A percentile compares a stretch with the other conserved stretches of the same genome.
phyloP scores from a whole-genome alignment of 176 grass and related monocot species.

The Aegilops speltoides region DNA sequence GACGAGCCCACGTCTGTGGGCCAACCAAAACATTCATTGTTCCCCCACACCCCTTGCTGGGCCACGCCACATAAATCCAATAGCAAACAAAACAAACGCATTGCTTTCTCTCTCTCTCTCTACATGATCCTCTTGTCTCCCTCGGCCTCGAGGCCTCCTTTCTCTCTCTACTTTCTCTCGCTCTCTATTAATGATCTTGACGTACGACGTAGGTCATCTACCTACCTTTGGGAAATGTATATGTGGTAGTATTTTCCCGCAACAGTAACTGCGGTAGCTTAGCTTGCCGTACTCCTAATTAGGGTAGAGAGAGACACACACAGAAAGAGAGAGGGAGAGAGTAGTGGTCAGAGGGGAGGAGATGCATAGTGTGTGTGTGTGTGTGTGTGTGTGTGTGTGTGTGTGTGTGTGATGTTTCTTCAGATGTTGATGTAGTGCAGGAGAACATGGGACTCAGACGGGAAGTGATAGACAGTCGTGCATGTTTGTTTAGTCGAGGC shows the following conservation, averaged over 20 bases:
- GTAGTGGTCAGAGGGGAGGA: not conserved
- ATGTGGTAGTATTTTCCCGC: not conserved
- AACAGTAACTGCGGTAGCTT: not conserved
- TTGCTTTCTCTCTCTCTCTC: not conserved
- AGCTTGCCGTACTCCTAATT: not conserved
- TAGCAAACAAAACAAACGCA: slow-evolving; percentile 14
- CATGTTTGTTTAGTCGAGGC: slow-evolving; percentile 7
- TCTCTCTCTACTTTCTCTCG: not conserved
- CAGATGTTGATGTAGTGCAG: slow-evolving; percentile 24
- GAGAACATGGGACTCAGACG: slow-evolving; percentile 29
- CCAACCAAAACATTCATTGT: slow-evolving; percentile 28
- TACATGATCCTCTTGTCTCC: slow-evolving; percentile 11
- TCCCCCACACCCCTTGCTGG: not conserved
- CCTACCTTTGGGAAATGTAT: not conserved
- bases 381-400: not conserved
- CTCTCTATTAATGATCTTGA: not conserved
- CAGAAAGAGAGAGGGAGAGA: not conserved
- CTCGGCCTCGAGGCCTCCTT: not conserved
- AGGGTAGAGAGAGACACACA: too few species aligned
- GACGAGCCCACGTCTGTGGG: slow-evolving; percentile 41
- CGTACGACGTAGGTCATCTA: not conserved
- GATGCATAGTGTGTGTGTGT: not conserved
- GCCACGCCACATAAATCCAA: slow-evolving; percentile 65
- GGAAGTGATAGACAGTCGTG: not conserved
- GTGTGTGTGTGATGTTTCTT: not conserved